A percentile compares a stretch with the other conserved stretches of the same genome.
phyloP scores from a whole-genome alignment of 2,329 filamentous ascomycete species.

The Aureobasidium mangrovei region DNA sequence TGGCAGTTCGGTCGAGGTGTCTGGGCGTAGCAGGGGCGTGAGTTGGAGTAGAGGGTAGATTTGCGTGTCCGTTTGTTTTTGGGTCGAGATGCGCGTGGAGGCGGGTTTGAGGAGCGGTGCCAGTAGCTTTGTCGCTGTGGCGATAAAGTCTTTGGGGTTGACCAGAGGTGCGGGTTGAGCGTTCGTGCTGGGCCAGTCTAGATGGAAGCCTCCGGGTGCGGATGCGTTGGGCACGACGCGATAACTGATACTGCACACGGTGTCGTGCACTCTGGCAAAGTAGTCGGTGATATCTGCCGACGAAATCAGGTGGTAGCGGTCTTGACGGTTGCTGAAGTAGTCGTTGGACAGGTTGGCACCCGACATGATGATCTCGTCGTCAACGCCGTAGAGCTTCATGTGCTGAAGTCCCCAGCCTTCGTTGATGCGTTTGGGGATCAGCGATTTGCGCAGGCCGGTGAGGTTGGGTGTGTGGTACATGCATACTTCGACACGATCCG shows the following conservation, averaged over 20 bases:
- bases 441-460: conserved; percentile 73
- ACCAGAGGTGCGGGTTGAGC: conserved; percentile 65
- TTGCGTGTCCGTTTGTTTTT: conserved; percentile 51
- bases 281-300: conserved; percentile 73
- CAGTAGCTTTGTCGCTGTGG: conserved; percentile 58
- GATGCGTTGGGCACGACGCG: conserved; percentile 52
- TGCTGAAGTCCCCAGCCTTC: conserved; percentile 98
- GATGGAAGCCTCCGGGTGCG: conserved; percentile 39
- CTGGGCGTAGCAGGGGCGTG: conserved; percentile 69
- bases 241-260: conserved; percentile 74
- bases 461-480: conserved; percentile 99
- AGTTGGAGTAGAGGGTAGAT: conserved; percentile 85
- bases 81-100: conserved; percentile 21
- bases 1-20: conserved; percentile 82
- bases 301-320: conserved; percentile 85
- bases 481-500: conserved; percentile 77
- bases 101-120: conserved; percentile 52
- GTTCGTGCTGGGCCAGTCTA: conserved; percentile 69
- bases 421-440: conserved; percentile 83
- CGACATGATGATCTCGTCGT: conserved; percentile 91
- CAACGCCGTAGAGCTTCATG: conserved; percentile 96
- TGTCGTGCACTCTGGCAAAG: conserved; percentile 68
- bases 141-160: conserved; percentile 60
- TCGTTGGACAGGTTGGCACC: conserved; percentile 85
- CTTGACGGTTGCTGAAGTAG: conserved; percentile 93